Base-by-base conservation (phyloP, 2,329 filamentous ascomycete genomes). In the Moelleriella libera region DNA sequence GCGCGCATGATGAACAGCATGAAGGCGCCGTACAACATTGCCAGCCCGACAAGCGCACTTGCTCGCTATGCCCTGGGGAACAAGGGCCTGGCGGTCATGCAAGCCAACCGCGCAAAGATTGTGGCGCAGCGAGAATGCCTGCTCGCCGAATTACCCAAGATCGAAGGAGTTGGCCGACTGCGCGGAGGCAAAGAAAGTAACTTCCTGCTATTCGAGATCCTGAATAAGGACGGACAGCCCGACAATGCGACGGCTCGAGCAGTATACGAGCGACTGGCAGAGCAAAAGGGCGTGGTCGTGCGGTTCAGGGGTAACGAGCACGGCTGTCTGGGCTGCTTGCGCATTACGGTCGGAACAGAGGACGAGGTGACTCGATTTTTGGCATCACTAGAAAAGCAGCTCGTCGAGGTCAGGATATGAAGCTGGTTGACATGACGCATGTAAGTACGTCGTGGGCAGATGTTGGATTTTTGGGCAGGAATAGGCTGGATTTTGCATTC, bases 11-110 rank as follows among this genome's bases (percentile, higher is more conserved):
- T 98, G 48, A 98, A 98, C 68, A 88, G 76, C 61, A 74, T 98
- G 58, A 97, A 97, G 68, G 90, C 92, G 0, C 92, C 92, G 0
- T 98, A 98, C 70, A 97, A 96, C 66, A 82, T 98, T 57, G 84
- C 88, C 4, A 90, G 82, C 56, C 88, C 88, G 0, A 96, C 90
- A 1, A 88, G 83, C 56, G 80, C 83, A 37, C 73, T 98, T 14
- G 92, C 89, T 1, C 76, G 72, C 39, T 78, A 82, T 28, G 89
- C 87, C 4, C 69, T 97, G 40, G 72, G 76, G 1, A 67, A 72
- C 0, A 65, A 71, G 14, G 89, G 89, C 30, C 64, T 97, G 43
- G 67, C 71, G 1, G 73, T 83, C 11, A 95, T 96, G 89, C 70
- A 71, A 40, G 64, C 57, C 31, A 84, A 94, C 64, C 74, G 76